Evolutionary conservation across 1,284 basidiomycete species (phyloP).

Genomic region (Entoloma clypeatum): DNA sequence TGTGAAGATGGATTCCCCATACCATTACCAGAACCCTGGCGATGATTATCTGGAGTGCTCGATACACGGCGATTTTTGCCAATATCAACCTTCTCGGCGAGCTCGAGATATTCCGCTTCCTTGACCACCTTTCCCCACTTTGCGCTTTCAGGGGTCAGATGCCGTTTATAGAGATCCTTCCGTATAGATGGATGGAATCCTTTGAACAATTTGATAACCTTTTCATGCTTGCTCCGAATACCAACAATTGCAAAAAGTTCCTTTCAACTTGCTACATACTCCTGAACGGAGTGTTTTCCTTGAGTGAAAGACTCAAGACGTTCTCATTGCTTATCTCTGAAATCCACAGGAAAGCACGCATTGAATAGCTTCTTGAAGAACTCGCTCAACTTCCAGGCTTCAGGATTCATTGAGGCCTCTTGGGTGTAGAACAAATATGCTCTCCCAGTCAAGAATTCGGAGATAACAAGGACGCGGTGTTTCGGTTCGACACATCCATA

Average conservation of each 20-base stretch:
- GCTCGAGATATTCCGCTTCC: neutral
- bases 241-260: conserved; percentile 4
- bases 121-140: conserved; percentile 2
- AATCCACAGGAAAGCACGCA: conserved; percentile 2
- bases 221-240: neutral
- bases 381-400: neutral
- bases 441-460: conserved; percentile 3
- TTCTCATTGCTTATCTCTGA: neutral
- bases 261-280: neutral
- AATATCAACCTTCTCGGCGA: conserved; percentile 2
- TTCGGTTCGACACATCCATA: neutral
- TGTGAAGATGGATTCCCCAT: neutral
- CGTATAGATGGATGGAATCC: neutral
- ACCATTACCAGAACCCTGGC: too few species aligned
- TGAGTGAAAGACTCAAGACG: conserved; percentile 3
- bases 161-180: neutral
- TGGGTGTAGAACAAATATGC: conserved; percentile 6
- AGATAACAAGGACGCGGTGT: neutral
- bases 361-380: conserved; percentile 6
- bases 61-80: neutral
- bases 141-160: neutral
- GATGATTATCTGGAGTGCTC: conserved; percentile 3
- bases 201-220: neutral
- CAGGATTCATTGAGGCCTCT: conserved; percentile 1
- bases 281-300: neutral